Evolutionary conservation across 345 rosid genomes (phyloP).

Genomic region (Zanthoxylum bungeanum): DNA sequence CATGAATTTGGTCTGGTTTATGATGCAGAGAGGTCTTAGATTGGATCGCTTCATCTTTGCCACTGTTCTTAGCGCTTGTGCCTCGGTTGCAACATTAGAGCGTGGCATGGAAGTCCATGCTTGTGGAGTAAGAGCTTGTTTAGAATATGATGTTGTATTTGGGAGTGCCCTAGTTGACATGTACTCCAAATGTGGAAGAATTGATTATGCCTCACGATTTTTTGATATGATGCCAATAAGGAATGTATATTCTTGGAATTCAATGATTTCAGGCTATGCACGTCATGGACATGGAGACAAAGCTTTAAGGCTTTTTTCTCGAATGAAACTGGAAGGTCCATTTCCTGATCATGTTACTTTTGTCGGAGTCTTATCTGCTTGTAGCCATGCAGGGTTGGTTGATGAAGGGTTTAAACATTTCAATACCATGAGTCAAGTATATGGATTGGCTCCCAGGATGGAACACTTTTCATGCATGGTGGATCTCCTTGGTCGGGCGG

Average conservation of each 20-base stretch:
- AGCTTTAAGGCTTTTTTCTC: conserved; percentile 59
- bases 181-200: conserved; percentile 95
- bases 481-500: conserved; percentile 89
- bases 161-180: conserved; percentile 93
- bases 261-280: conserved; percentile 87
- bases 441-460: conserved; percentile 57
- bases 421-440: conserved; percentile 57
- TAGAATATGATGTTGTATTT: conserved; percentile 81
- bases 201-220: conserved; percentile 80
- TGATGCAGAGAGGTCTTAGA: conserved; percentile 72
- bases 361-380: conserved; percentile 86
- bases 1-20: conserved; percentile 71
- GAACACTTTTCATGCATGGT: conserved; percentile 93
- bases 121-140: conserved; percentile 65
- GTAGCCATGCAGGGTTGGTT: conserved; percentile 85
- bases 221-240: conserved; percentile 63
- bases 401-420: conserved; percentile 75
- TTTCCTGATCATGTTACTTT: conserved; percentile 92
- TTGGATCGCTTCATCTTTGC: conserved; percentile 83
- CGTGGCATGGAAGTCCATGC: conserved; percentile 96
- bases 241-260: conserved; percentile 94
- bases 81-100: conserved; percentile 84
- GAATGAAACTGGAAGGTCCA: conserved; percentile 61
- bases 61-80: conserved; percentile 93
- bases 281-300: conserved; percentile 80